A percentile compares a stretch with the other conserved stretches of the same genome.
Evolutionary conservation across 495 filamentous ascomycete genomes (phyloP).

Genomic region (Hypoxylon fuscum): DNA sequence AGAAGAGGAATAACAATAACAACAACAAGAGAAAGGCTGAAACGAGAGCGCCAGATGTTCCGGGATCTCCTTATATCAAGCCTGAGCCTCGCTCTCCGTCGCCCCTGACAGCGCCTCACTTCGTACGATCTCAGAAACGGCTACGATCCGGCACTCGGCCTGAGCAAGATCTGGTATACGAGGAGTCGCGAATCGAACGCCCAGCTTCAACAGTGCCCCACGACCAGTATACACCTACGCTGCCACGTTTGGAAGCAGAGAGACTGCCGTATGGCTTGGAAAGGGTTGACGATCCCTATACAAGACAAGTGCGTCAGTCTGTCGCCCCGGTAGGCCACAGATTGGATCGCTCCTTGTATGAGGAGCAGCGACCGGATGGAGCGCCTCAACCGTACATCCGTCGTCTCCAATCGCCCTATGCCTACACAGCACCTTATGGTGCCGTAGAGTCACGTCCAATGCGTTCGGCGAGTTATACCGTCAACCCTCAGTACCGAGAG

Average conservation of each 20-base stretch:
- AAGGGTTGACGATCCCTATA: conserved; percentile 35
- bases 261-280: conserved; percentile 36
- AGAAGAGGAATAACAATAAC: conserved; percentile 48
- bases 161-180: conserved; percentile 50
- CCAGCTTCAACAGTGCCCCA: conserved; percentile 32
- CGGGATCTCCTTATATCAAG: conserved; percentile 74
- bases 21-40: conserved; percentile 62
- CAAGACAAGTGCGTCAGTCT: conserved; percentile 39
- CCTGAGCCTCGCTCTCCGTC: conserved; percentile 87
- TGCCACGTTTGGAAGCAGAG: conserved; percentile 26
- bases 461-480: conserved; percentile 69
- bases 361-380: conserved; percentile 44
- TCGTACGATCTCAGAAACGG: conserved; percentile 60
- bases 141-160: conserved; percentile 61
- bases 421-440: conserved; percentile 56
- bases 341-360: conserved; percentile 35
- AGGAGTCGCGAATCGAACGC: conserved; percentile 51
- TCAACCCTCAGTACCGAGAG: conserved; percentile 70
- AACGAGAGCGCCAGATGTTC: conserved; percentile 47
- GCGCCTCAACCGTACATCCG: conserved; percentile 55
- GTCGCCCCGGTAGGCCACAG: conserved; percentile 37
- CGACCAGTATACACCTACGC: conserved; percentile 24
- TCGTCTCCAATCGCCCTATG: conserved; percentile 59
- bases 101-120: conserved; percentile 66
- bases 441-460: conserved; percentile 56